phyloP scores from a whole-genome alignment of 495 filamentous ascomycete species.

The Penicillium canariense region DNA sequence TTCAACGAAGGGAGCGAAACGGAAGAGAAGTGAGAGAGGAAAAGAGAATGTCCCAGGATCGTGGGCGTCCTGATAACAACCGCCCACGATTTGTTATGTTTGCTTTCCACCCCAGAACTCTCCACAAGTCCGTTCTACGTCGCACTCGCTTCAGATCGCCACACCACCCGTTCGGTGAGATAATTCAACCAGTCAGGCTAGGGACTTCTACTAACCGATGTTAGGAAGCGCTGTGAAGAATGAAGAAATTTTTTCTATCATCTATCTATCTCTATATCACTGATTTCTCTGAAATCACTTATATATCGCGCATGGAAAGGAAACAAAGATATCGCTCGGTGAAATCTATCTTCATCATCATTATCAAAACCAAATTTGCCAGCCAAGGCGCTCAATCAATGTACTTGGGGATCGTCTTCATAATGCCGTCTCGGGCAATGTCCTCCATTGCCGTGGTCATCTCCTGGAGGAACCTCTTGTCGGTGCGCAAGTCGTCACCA shows the following conservation, averaged over 20 bases:
- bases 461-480: conserved; percentile 40
- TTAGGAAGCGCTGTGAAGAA: too few species aligned
- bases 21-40: too few species aligned
- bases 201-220: too few species aligned
- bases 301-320: background rate
- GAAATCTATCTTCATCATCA: background rate
- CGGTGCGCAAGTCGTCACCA: conserved; percentile 44
- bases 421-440: conserved; percentile 39
- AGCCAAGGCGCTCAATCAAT: conserved; percentile 27
- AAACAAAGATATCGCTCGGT: conserved; percentile 1
- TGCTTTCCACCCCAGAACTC: too few species aligned
- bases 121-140: too few species aligned
- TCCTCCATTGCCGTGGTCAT: conserved; percentile 41
- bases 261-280: background rate
- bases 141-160: too few species aligned
- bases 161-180: too few species aligned
- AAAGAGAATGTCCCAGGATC: too few species aligned
- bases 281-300: background rate
- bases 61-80: too few species aligned
- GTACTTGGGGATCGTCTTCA: conserved; percentile 47
- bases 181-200: too few species aligned
- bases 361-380: background rate
- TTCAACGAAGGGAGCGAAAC: too few species aligned
- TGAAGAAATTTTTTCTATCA: background rate
- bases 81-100: too few species aligned